phyloP scores from a whole-genome alignment of 2,329 filamentous ascomycete genomes.

The Beauveria brongniartii region DNA sequence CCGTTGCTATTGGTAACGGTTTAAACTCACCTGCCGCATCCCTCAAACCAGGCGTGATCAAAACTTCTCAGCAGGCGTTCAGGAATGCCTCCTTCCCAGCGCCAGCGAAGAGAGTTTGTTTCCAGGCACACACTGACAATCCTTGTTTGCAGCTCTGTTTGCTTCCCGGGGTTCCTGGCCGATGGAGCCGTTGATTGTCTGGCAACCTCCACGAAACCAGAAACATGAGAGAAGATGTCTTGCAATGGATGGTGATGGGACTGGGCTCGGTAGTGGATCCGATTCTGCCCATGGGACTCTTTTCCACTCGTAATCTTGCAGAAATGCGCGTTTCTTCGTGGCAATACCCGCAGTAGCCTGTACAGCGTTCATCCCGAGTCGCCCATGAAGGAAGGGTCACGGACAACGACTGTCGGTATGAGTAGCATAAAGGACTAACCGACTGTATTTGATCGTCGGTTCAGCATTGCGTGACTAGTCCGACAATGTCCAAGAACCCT shows the following conservation, averaged over 20 bases:
- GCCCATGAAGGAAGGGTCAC: background rate
- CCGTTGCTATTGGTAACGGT: background rate
- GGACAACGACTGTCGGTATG: background rate
- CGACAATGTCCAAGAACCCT: background rate
- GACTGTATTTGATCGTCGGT: background rate
- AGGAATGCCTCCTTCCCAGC: background rate
- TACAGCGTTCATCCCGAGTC: background rate
- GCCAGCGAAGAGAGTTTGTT: background rate
- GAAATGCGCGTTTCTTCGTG: conserved; percentile 7
- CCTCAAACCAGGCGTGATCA: background rate
- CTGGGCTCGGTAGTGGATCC: conserved; percentile 2
- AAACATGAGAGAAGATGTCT: conserved; percentile 12
- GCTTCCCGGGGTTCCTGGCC: background rate
- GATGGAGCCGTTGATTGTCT: no score
- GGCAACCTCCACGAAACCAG: conserved; percentile 5
- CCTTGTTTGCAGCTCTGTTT: background rate
- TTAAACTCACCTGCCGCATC: background rate
- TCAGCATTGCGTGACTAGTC: background rate
- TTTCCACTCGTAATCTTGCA: conserved; percentile 11
- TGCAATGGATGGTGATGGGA: conserved; percentile 10
- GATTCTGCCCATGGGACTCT: background rate
- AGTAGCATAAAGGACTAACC: conserved; percentile 9
- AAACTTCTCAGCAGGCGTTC: background rate
- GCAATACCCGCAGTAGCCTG: conserved; percentile 12
- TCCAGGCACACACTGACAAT: background rate